Evolutionary conservation across 805 yeast species (phyloP), one percentile per base, ranked within the genome.

Genomic region (Lipomyces sp.): DNA sequence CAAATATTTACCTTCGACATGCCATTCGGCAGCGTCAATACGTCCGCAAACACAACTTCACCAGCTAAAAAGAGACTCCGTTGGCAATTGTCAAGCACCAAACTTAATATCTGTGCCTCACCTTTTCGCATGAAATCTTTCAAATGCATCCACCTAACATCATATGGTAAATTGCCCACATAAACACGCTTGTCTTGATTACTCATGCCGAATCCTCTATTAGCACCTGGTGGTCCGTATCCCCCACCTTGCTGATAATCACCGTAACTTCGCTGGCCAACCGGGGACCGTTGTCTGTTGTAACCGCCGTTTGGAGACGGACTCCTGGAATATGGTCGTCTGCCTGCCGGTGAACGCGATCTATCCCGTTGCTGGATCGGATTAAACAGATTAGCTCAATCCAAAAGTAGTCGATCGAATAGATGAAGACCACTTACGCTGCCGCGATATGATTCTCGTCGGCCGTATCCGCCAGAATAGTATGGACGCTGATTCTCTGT

Each of bases 31-130:
- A 85, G 83, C 2, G 88, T 87, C 56, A 92, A 88, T 62, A 93
- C 88, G 76, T 92, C 97, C 2, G 97, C 96, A 70, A 90, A 84
- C 29, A 87, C 82, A 62, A 92, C 89, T 35, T 82, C 84, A 55
- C 92, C 92, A 51, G 84, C 83, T 69, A 37, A 48, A 6, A 42
- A 24, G 24, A 24, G 1, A 24, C 24, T 24, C 24, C 24, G 24
- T 24, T 24, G 24, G 24, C 24, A 24, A 24, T 1, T 24, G 24
- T 24, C 24, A 24, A 24, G 24, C 1, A 24, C 24, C 24, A 24
- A 24, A 24, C 1, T 24, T 24, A 1, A 24, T 24, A 24, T 1
- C 24, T 24, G 24, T 24, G 33, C 48, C 69, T 13, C 30, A 72
- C 73, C 75, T 60, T 76, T 74, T 45, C 75, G 64, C 79, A 78